Evolutionary conservation across 1,284 basidiomycete genomes (phyloP).

Genomic region (Boletellus deceptivus): DNA sequence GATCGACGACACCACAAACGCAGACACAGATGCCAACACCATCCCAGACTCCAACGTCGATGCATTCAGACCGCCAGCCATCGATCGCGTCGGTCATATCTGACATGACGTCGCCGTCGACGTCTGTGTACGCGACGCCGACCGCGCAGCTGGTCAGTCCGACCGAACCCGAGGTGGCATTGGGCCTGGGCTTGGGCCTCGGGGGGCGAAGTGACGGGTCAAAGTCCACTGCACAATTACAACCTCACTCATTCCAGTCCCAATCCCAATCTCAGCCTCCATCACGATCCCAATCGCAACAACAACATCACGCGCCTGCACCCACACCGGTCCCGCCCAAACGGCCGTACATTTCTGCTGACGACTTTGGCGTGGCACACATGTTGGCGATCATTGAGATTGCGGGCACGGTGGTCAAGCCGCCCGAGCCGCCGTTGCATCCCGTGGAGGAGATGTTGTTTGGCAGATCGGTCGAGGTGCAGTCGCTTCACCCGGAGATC

Average conservation of each 20-base stretch:
- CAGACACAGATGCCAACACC: constrained; percentile 17
- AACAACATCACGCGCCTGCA: neutral
- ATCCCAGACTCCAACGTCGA: constrained; percentile 7
- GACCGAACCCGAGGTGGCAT: constrained; percentile 20
- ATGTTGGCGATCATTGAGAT: constrained; percentile 85
- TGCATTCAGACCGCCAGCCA: constrained; percentile 44
- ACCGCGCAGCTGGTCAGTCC: constrained; percentile 35
- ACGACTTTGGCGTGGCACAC: constrained; percentile 80
- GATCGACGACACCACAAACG: constrained; percentile 42
- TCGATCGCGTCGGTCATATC: constrained; percentile 68
- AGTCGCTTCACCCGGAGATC: constrained; percentile 68
- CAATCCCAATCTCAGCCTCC: neutral
- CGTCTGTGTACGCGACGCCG: constrained; percentile 50
- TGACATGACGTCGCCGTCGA: constrained; percentile 36
- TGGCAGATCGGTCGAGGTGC: constrained; percentile 60
- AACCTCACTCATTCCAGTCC: neutral
- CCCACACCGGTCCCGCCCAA: constrained; percentile 22
- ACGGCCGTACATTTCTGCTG: constrained; percentile 57
- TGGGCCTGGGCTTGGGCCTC: constrained; percentile 4
- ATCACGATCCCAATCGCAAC: neutral
- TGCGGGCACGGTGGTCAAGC: constrained; percentile 39
- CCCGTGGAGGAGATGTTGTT: constrained; percentile 73
- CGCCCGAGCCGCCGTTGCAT: constrained; percentile 40
- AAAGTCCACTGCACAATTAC: constrained; percentile 11
- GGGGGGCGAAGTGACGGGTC: constrained; percentile 25